Evolutionary conservation across 1,284 basidiomycete genomes (phyloP).

Genomic region (Sparassis latifolia): DNA sequence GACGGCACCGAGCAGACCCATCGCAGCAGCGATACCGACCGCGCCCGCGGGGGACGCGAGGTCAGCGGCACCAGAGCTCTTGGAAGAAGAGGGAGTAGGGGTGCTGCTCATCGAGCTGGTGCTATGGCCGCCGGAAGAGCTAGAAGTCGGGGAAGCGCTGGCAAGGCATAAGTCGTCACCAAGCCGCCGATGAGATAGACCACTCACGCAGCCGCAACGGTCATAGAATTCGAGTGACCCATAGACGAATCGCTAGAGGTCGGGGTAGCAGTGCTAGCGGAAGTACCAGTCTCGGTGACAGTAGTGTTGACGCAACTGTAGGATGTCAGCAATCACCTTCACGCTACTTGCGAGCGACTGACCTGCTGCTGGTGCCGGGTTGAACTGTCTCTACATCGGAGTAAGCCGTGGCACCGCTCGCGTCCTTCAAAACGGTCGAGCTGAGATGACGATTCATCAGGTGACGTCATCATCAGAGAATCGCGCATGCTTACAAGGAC

Average conservation of each 20-base stretch:
- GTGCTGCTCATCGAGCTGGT: slow-evolving; percentile 9
- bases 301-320: slow-evolving; percentile 23
- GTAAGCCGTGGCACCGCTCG: slow-evolving; percentile 48
- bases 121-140: slow-evolving; percentile 11
- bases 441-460: slow-evolving; percentile 26
- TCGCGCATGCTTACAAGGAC: slow-evolving; percentile 40
- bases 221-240: neutral
- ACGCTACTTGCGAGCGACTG: slow-evolving; percentile 4
- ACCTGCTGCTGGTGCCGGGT: slow-evolving; percentile 35
- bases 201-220: neutral
- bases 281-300: slow-evolving; percentile 15
- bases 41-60: slow-evolving; percentile 22
- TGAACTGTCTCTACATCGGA: slow-evolving; percentile 48
- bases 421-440: slow-evolving; percentile 50
- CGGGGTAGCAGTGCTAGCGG: slow-evolving; percentile 10
- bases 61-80: slow-evolving; percentile 9
- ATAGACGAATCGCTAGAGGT: neutral
- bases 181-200: slow-evolving; percentile 2
- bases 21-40: slow-evolving; percentile 36
- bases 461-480: neutral
- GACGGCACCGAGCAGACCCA: slow-evolving; percentile 43
- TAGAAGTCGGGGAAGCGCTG: slow-evolving; percentile 10
- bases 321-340: neutral
- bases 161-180: neutral
- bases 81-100: slow-evolving; percentile 6